Conservation (phyloP, 139 green algal genomes). For the Pedinophyceae sp. region DNA sequence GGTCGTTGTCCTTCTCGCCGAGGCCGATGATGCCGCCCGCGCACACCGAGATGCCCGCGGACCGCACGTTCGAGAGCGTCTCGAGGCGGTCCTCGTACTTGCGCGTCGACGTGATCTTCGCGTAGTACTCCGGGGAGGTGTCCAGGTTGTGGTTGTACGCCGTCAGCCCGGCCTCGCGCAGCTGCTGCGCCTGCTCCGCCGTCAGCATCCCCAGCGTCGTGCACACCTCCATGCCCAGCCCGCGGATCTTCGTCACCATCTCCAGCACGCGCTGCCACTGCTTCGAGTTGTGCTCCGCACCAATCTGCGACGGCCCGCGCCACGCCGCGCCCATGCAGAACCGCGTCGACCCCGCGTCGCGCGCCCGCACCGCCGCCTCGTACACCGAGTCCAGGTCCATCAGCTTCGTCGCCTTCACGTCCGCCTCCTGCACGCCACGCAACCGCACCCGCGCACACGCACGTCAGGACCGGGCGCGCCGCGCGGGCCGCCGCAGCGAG, state of each 20-base stretch:
- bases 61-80: constrained; percentile 69
- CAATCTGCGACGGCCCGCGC: constrained; percentile 67
- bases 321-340: constrained; percentile 99
- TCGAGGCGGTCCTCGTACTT: constrained; percentile 85
- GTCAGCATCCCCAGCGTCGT: constrained; percentile 70
- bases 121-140: constrained; percentile 88
- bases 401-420: constrained; percentile 81
- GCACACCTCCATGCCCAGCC: constrained; percentile 61
- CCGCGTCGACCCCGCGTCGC: constrained; percentile 80
- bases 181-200: constrained; percentile 56
- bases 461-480: no score
- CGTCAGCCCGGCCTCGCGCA: constrained; percentile 82
- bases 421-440: no score
- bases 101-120: constrained; percentile 74
- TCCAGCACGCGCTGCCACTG: constrained; percentile 82
- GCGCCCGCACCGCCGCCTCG: constrained; percentile 63
- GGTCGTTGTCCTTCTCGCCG: constrained; percentile 64
- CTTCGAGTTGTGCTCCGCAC: neutral
- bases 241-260: constrained; percentile 69
- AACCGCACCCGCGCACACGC: no score
- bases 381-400: constrained; percentile 83
- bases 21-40: constrained; percentile 87
- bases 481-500: neutral
- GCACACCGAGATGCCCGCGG: constrained; percentile 91
- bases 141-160: constrained; percentile 99